Percentiles rank a stretch among this genome's conserved stretches.
These are phyloP conservation scores for Tolypocladium amazonense DNA, from an alignment of 2,329 filamentous ascomycete species.

Conservation along the genomic window DNA sequence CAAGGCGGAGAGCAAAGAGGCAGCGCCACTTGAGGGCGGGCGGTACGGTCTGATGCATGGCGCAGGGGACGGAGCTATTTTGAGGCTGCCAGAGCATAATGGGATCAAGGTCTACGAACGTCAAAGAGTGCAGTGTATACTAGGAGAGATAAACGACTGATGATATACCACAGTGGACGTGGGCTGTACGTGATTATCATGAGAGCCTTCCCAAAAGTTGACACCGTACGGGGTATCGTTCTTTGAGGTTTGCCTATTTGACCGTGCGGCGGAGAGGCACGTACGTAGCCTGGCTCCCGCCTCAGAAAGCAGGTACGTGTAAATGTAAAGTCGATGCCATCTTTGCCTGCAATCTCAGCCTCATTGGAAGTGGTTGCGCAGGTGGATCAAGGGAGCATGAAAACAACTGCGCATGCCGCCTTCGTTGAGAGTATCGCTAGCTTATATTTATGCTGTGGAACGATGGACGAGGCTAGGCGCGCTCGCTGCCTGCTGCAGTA, in stretches of 20 bases:
- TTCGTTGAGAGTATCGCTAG: too few species aligned
- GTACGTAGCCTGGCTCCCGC: too few species aligned
- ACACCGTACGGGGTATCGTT: too few species aligned
- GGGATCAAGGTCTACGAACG: neutral
- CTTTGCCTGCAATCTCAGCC: too few species aligned
- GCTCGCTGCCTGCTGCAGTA: neutral
- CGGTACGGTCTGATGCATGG: neutral
- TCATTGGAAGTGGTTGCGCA: too few species aligned
- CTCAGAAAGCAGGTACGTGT: too few species aligned
- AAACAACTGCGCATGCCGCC: too few species aligned
- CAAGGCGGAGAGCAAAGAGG: neutral
- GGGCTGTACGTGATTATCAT: neutral
- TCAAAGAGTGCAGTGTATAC: conserved; percentile 4
- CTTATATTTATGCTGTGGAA: neutral
- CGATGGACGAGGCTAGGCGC: neutral
- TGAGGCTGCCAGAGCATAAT: neutral
- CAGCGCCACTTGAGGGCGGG: neutral
- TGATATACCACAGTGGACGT: neutral
- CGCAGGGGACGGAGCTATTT: neutral
- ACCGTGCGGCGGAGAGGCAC: too few species aligned
- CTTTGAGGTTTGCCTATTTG: too few species aligned
- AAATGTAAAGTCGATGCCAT: too few species aligned
- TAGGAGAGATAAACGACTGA: conserved; percentile 2
- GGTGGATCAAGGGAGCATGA: too few species aligned
- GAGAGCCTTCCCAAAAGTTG: too few species aligned